A percentile compares a stretch with the other conserved stretches of the same genome.
phyloP scores from a whole-genome alignment of 805 yeast species.

The Komagataella phaffii region DNA sequence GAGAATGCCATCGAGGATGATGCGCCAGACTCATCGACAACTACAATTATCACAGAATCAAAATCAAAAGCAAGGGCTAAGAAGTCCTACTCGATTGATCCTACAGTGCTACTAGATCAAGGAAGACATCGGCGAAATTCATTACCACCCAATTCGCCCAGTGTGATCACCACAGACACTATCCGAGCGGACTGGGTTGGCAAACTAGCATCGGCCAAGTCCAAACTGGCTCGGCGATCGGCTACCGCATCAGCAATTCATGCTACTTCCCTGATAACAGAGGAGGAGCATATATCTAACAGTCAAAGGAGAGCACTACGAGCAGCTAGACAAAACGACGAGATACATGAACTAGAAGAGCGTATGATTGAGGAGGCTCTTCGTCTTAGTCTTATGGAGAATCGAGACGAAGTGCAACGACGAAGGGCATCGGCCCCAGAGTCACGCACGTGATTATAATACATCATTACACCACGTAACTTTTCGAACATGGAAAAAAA shows the following conservation, averaged over 20 bases:
- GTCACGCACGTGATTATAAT: neutral
- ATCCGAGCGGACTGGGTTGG: conserved; percentile 92
- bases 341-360: conserved; percentile 41
- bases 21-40: neutral
- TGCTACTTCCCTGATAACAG: conserved; percentile 63
- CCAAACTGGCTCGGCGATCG: conserved; percentile 69
- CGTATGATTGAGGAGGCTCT: conserved; percentile 80
- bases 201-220: conserved; percentile 57
- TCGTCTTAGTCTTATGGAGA: conserved; percentile 58
- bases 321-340: conserved; percentile 10
- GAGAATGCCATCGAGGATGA: conserved; percentile 1
- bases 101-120: neutral
- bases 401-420: conserved; percentile 27
- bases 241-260: conserved; percentile 94
- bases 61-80: neutral
- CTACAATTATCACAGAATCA: neutral
- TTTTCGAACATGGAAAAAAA: neutral
- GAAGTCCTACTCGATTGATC: conserved; percentile 1
- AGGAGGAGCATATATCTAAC: conserved; percentile 5
- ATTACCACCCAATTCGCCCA: conserved; percentile 51
- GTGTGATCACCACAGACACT: conserved; percentile 65
- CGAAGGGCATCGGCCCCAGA: neutral
- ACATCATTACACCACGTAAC: neutral
- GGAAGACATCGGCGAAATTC: conserved; percentile 30
- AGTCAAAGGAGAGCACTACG: neutral